phyloP scores from a whole-genome alignment of 108 stramenopile genomes.

The Nannochloropsis salina region DNA sequence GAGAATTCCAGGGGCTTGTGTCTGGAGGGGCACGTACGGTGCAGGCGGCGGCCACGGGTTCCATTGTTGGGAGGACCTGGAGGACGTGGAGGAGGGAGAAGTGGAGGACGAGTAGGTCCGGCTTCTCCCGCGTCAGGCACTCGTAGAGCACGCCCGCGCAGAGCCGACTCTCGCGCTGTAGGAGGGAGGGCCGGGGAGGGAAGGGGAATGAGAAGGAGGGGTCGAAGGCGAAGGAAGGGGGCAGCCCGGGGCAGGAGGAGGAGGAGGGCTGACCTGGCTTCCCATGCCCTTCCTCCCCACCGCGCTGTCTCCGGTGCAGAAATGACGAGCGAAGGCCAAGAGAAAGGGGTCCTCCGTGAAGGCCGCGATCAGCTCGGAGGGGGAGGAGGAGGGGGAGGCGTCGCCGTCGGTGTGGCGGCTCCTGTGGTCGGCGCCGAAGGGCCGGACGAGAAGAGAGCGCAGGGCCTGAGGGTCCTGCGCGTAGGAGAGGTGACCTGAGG shows the following conservation, averaged over 20 bases:
- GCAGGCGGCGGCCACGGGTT: not conserved
- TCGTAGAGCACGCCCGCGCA: slow-evolving; percentile 60
- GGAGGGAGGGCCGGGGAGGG: not conserved
- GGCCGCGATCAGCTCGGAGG: slow-evolving; percentile 57
- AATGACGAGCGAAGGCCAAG: slow-evolving; percentile 62
- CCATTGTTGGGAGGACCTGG: not conserved
- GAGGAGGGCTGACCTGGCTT: slow-evolving; percentile 22
- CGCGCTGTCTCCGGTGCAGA: slow-evolving; percentile 53
- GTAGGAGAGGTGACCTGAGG: slow-evolving; percentile 38
- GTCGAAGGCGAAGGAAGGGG: not conserved
- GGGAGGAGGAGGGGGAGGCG: not conserved
- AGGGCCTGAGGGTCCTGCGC: slow-evolving; percentile 41
- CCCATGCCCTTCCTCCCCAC: slow-evolving; percentile 24
- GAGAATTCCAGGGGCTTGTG: not conserved
- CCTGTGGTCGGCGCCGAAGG: slow-evolving; percentile 21
- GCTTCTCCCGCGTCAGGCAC: slow-evolving; percentile 59
- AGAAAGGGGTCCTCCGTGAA: slow-evolving; percentile 68
- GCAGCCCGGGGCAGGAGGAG: not conserved
- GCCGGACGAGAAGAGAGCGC: slow-evolving; percentile 42
- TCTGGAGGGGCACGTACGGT: not conserved
- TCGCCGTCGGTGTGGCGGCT: not conserved
- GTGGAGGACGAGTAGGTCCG: slow-evolving; percentile 58
- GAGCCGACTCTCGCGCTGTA: slow-evolving; percentile 48
- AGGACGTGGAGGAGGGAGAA: slow-evolving; percentile 44
- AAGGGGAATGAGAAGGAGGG: not conserved